phyloP scores from a whole-genome alignment of 2,329 filamentous ascomycete genomes.

The Pyricularia sp. region DNA sequence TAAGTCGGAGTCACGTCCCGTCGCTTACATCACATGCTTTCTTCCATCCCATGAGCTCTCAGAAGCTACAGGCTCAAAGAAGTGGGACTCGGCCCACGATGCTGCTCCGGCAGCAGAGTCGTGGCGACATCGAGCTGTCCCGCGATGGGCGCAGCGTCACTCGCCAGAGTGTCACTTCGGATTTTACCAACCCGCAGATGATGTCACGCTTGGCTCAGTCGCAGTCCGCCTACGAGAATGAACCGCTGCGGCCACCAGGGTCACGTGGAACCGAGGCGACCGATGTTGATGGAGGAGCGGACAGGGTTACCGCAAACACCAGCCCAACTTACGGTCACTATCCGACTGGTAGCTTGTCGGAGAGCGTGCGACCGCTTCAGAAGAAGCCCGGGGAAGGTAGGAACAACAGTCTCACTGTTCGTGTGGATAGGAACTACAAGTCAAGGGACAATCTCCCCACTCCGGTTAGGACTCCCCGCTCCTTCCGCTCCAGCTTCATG shows the following conservation, averaged over 20 bases:
- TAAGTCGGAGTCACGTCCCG: constrained; percentile 80
- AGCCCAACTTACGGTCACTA: constrained; percentile 57
- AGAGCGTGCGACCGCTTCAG: constrained; percentile 72
- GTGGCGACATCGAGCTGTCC: constrained; percentile 10
- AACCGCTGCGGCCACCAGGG: constrained; percentile 45
- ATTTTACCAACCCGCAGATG: constrained; percentile 40
- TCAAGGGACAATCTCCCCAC: constrained; percentile 39
- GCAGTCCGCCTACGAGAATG: constrained; percentile 31
- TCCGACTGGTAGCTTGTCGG: constrained; percentile 54
- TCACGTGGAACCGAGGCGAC: constrained; percentile 78
- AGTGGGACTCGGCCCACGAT: constrained; percentile 41
- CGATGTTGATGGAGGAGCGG: constrained; percentile 56
- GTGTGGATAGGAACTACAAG: constrained; percentile 52
- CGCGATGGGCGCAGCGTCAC: neutral
- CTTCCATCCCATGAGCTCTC: constrained; percentile 93
- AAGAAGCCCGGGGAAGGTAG: constrained; percentile 23
- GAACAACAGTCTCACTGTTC: constrained; percentile 39
- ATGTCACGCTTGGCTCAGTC: constrained; percentile 21
- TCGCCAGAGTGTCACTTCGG: constrained; percentile 33
- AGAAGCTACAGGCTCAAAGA: constrained; percentile 84
- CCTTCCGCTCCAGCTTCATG: constrained; percentile 69
- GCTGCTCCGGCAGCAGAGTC: constrained; percentile 26
- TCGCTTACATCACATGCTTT: constrained; percentile 84
- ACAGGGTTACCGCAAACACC: constrained; percentile 63
- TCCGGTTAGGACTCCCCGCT: constrained; percentile 62